Base-by-base conservation (phyloP, 2,329 filamentous ascomycete genomes). In the Arthrobotrys musiformis region DNA sequence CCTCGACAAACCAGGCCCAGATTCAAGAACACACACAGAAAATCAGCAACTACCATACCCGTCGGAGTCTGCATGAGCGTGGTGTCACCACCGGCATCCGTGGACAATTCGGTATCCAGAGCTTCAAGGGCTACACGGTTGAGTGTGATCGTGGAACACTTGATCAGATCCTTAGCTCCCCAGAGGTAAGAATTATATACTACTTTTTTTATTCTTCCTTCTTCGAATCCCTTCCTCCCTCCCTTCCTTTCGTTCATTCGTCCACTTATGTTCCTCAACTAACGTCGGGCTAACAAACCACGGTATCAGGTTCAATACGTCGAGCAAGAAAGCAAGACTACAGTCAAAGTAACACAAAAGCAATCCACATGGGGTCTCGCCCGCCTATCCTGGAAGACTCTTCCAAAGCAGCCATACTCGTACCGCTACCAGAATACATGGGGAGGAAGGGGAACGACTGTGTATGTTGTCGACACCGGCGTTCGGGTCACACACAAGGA, bases 301-400 rank as follows among this genome's bases (percentile, higher is more conserved):
- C 26, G 4, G 19, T 40, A 13, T 4, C 40, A 70, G 67, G 67
- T 72, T 7, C 30, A 46, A 35, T 72, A 72, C 19, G 68, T 72
- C 17, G 68, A 72, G 19, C 56, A 63, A 64, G 68, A 72, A 1
- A 58, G 56, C 4, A 50, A 24, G 1, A 33, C 35, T 6, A 33
- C 13, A 44, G 19, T 19, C 8, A 22, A 40, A 7, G 6, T 63
- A 11, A 72, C 35, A 37, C 68, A 72, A 22, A 61, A 69, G 80
- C 0, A 1, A 5, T 62, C 35, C 79, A 80, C 84, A 0, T 86
- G 86, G 84, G 86, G 85, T 15, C 84, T 90, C 26, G 84, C 85
- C 48, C 87, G 88, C 42, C 79, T 90, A 62, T 90, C 88, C 56
- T 84, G 86, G 81, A 60, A 81, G 11, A 76, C 82, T 11, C 79